Conservation (phyloP, 176 grass and related monocot genomes). For the Lolium rigidum region DNA sequence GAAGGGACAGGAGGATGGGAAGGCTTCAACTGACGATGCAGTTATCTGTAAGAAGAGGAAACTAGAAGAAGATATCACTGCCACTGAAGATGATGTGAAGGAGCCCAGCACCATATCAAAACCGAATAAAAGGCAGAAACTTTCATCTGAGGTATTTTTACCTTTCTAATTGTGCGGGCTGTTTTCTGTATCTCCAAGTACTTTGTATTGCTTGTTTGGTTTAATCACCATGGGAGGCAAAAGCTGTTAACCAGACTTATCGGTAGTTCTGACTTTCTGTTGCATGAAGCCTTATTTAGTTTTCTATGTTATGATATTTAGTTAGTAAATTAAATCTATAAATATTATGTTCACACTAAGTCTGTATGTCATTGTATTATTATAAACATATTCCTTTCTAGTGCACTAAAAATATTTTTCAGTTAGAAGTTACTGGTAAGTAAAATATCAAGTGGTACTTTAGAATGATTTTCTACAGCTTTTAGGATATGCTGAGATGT, state of each 20-base stretch:
- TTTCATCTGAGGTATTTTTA: constrained; percentile 68
- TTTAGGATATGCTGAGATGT: neutral
- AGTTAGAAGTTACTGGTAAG: no score
- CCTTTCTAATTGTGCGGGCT: neutral
- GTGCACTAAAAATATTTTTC: neutral
- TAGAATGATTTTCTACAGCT: neutral
- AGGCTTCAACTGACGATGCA: constrained; percentile 40
- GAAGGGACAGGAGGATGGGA: constrained; percentile 41
- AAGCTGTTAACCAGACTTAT: neutral
- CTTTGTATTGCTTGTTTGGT: neutral
- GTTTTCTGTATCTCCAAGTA: neutral
- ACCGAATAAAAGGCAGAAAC: constrained; percentile 66
- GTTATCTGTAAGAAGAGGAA: constrained; percentile 68
- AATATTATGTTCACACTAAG: neutral
- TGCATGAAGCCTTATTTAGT: constrained; percentile 10
- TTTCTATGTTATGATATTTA: neutral
- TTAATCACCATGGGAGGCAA: neutral
- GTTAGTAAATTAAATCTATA: neutral
- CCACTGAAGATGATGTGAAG: constrained; percentile 37
- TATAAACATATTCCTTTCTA: neutral
- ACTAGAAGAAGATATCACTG: constrained; percentile 45
- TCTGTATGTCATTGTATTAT: neutral
- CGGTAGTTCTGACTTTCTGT: neutral
- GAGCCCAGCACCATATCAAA: constrained; percentile 37
- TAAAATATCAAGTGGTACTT: neutral